Percentiles rank a stretch among this genome's conserved stretches.
These are phyloP conservation scores for Lachancea nothofagi DNA, from an alignment of 805 yeast species.

Conservation along the genomic window DNA sequence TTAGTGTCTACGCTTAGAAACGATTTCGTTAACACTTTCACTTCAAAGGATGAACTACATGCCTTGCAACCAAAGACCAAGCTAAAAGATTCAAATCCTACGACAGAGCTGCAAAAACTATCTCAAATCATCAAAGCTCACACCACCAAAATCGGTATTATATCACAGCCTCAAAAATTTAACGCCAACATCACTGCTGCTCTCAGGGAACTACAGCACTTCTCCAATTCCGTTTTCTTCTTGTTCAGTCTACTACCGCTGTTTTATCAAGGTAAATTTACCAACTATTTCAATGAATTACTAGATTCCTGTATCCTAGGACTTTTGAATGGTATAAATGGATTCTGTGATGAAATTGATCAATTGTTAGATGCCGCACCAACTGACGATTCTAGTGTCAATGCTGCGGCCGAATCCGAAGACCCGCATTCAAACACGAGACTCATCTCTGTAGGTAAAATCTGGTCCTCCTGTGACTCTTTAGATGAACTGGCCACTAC, in stretches of 20 bases:
- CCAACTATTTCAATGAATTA: slow-evolving; percentile 17
- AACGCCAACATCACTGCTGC: slow-evolving; percentile 18
- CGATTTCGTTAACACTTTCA: slow-evolving; percentile 23
- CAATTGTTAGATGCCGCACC: slow-evolving; percentile 10
- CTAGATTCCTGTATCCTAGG: slow-evolving; percentile 21
- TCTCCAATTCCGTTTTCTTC: slow-evolving; percentile 25
- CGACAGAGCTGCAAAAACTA: slow-evolving; percentile 51
- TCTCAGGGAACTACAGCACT: slow-evolving; percentile 26
- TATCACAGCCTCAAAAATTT: slow-evolving; percentile 24
- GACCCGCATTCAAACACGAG: slow-evolving; percentile 37
- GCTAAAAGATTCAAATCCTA: slow-evolving; percentile 26
- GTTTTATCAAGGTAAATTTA: slow-evolving; percentile 21
- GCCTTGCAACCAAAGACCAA: slow-evolving; percentile 22
- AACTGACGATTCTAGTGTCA: background rate
- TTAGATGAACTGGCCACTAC: slow-evolving; percentile 38
- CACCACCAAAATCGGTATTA: slow-evolving; percentile 55
- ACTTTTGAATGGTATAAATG: slow-evolving; percentile 20
- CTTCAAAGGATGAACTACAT: slow-evolving; percentile 15
- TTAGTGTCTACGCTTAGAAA: slow-evolving; percentile 15
- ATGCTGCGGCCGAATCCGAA: slow-evolving; percentile 14
- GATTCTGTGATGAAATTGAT: slow-evolving; percentile 21
- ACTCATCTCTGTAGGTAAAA: slow-evolving; percentile 55
- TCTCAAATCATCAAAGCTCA: slow-evolving; percentile 62
- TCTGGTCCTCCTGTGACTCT: slow-evolving; percentile 64
- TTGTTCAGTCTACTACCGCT: slow-evolving; percentile 26